Evolutionary conservation across 164 flowering plant genomes (phyloP), one percentile per base, ranked within the genome.

Genomic region (Tetracentron sinense): DNA sequence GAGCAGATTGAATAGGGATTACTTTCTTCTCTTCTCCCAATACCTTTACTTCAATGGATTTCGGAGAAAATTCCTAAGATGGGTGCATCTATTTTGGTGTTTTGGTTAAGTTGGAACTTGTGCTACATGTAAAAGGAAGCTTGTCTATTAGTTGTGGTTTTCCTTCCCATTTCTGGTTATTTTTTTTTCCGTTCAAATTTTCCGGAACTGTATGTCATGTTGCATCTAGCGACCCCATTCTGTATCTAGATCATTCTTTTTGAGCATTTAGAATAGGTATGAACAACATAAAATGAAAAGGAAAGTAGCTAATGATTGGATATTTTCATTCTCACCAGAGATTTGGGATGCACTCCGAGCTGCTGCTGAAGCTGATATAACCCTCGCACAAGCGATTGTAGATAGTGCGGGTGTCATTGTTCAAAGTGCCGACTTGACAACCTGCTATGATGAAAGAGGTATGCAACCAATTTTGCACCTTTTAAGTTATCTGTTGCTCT

Each of bases 341-440:
- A 92, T 90, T 31, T 92, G 98, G 98, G 98, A 90, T 78, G 98
- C 98, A 31, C 92, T 92, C 26, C 80, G 89, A 65, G 98, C 88
- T 62, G 98, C 98, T 58, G 86, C 96, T 42, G 98, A 88, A 80
- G 85, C 90, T 64, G 96, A 92, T 61, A 46, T 82, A 28, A 61
- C 55, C 58, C 83, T 88, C 55, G 91, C 96, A 30, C 96, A 90
- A 75, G 79, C 89, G 20, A 86, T 90, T 31, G 79, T 92, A 51
- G 96, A 88, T 56, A 88, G 96, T 73, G 98, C 96, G 7, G 95
- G 96, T 47, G 84, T 92, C 56, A 88, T 90, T 57, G 81, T 85
- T 56, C 81, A 90, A 42, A 83, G 66, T 72, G 74, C 89, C 31
- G 98, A 92, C 76, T 65, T 92, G 76, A 86, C 96, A 64, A 74